Evolutionary conservation across 75 land plant genomes (phyloP), one percentile per base, ranked within the genome.

Genomic region (Chamaecyparis obtusa): DNA sequence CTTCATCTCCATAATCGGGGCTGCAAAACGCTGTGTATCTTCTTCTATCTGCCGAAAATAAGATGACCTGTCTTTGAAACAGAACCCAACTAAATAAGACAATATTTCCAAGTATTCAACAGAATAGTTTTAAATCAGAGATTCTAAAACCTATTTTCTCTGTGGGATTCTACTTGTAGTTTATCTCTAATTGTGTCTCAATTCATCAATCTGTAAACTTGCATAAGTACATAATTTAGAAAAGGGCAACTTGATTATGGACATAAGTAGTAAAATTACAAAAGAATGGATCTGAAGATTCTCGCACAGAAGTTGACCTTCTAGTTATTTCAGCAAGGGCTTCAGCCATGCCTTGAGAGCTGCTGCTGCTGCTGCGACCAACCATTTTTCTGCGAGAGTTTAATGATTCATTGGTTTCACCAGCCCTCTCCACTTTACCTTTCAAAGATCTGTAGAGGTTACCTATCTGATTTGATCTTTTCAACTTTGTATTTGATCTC

Each of bases 241-340:
- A 77, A 41, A 78, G 69, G 81, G 3, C 9, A 39, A 78, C 43
- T 41, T 78, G 11, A 39, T 24, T 41, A 5, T 44, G 41, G 43
- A 41, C 7, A 78, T 78, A 78, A 43, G 46, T 41, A 41, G 27
- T 24, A 33, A 78, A 33, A 21, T 78, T 15, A 46, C 56, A 83
- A 49, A 49, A 49, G 35, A 48, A 49, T 30, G 15, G 84, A 30
- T 27, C 46, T 32, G 17, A 55, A 55, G 85, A 54, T 27, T 10
- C n/a, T 64, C 9, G 9, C 30, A 64, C n/a, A 24, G 69, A 76
- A 9, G 5, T 71, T 55, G 69, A 91, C 95, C 95, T 93, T 85
- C 88, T 93, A 83, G 94, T 92, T 90, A 94, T 93, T 89, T 94
- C 95, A 81, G 93, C 93, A 77, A 94, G 85, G 57, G 95, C 93